Evolutionary conservation across 352 stramenopile genomes (phyloP), one percentile per base, ranked within the genome.

Genomic region (Globisporangium cystogenes): DNA sequence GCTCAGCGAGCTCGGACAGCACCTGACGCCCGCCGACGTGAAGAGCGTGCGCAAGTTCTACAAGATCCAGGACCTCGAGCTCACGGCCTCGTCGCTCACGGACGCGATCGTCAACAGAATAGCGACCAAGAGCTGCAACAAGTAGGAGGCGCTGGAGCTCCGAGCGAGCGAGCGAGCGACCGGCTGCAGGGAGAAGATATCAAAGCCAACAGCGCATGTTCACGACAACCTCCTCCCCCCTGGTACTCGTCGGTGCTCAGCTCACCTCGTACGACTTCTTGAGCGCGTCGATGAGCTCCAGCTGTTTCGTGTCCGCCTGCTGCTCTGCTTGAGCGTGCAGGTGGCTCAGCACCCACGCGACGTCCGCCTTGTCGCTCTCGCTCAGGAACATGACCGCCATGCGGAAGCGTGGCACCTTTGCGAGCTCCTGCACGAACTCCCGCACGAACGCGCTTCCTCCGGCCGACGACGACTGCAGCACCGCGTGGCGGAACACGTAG

Each of bases 81-180:
- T 94, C 24, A 70, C 63, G 39, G 61, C 60, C 36, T 87, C 79
- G 51, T 72, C 78, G 24, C 63, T 93, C 4, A 57, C 73, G 4
- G 83, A 94, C 50, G 83, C 83, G 11, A 79, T 86, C 37, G 67
- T 72, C 12, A 86, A 74, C 46, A 75, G 81, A 77, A 94, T 94
- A 85, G 83, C 83, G n/a, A 91, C 80, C 39, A 93, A 93, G 64
- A 89, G 69, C 60, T 90, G 77, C 71, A 87, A 58, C 74, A 93
- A 93, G 60, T 93, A 80, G 70, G 37, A 11, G 8, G 18, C 8
- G 8, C 26, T 15, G 7, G 7, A 35, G 29, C 7, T 35, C 8
- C 10, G 29, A 14, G 8, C 33, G 15, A 12, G 12, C 11, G 12
- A 39, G 33, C 33, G 11, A 39, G 33, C 18, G 33, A 18, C 3